Evolutionary conservation across 129 eudicot genomes (phyloP).

Genomic region (Lonicera japonica): DNA sequence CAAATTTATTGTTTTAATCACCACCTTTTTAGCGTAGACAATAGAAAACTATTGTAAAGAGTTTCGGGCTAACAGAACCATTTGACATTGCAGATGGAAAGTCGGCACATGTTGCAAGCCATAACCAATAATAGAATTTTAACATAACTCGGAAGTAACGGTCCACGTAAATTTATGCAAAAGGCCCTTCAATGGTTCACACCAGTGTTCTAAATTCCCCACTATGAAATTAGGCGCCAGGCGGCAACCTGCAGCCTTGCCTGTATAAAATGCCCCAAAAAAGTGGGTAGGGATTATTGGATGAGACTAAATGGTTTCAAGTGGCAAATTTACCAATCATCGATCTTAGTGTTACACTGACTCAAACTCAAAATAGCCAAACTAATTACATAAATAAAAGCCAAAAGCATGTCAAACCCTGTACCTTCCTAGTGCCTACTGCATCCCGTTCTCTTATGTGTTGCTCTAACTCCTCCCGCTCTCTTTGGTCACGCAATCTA

Average conservation of each 20-base stretch:
- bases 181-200: neutral
- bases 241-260: too few species aligned
- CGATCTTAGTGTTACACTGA: too few species aligned
- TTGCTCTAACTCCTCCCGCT: conserved; percentile 76
- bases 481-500: conserved; percentile 84
- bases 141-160: neutral
- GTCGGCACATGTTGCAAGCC: neutral
- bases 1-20: too few species aligned
- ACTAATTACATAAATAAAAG: neutral
- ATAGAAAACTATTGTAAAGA: too few species aligned
- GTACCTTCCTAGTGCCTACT: conserved; percentile 80
- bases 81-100: neutral
- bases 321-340: neutral
- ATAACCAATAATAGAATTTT: neutral
- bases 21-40: neutral
- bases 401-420: conserved; percentile 3
- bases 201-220: neutral
- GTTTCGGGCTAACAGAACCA: neutral
- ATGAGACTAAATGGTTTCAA: neutral
- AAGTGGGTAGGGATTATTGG: neutral
- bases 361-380: neutral
- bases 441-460: conserved; percentile 84
- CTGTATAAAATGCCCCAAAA: conserved; percentile 4
- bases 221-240: too few species aligned
- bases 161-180: neutral